These are phyloP conservation scores for Galeopsis tetrahit DNA, from an alignment of 257 asterid genomes.

Conservation along the genomic window DNA sequence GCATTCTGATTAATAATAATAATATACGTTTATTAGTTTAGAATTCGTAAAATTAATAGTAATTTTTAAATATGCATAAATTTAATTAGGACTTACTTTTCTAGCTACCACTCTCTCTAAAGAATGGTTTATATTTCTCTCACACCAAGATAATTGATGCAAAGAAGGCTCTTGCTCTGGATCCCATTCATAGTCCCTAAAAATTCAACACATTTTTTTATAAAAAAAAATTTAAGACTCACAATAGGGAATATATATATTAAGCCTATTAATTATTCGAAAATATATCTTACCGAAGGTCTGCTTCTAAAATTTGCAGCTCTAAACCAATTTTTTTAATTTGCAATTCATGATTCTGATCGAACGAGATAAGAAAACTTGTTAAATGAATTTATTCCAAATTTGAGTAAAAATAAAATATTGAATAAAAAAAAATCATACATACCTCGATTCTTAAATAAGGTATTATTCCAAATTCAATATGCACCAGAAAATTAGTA, in stretches of 20 bases:
- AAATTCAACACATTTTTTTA: not conserved
- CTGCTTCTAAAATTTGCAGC: constrained; percentile 54
- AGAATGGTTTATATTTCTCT: constrained; percentile 50
- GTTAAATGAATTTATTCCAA: not conserved
- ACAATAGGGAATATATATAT: no score
- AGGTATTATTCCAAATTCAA: not conserved
- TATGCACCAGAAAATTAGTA: constrained; percentile 31
- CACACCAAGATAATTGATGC: constrained; percentile 66
- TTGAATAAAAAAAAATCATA: not conserved
- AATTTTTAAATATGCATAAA: not conserved
- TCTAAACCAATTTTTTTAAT: constrained; percentile 46
- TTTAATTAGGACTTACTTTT: constrained; percentile 41
- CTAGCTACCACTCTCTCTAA: constrained; percentile 37
- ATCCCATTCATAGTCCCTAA: constrained; percentile 54
- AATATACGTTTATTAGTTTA: not conserved
- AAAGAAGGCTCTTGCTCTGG: constrained; percentile 55
- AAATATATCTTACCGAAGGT: constrained; percentile 44
- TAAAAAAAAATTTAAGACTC: no score
- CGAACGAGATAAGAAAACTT: not conserved
- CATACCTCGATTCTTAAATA: constrained; percentile 50
- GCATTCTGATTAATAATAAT: constrained; percentile 29
- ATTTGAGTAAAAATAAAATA: not conserved
- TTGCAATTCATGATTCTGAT: constrained; percentile 60
- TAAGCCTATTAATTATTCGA: not conserved
- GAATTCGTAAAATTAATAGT: no score